Evolutionary conservation across 169 alveolate genomes (phyloP), one percentile per base, ranked within the genome.

Genomic region (Plasmodium knowlesi): DNA sequence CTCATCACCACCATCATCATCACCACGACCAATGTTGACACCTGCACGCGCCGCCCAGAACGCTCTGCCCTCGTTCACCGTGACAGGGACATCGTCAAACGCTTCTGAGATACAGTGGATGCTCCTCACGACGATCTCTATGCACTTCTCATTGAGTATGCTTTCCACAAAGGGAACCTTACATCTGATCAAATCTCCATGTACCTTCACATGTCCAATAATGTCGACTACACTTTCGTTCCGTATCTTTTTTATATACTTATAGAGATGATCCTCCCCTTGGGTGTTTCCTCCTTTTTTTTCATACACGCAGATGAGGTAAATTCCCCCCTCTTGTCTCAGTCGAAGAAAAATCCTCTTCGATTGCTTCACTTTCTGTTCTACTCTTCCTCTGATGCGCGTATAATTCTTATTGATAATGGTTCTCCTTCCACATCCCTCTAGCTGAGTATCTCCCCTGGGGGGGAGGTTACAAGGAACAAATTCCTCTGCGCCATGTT

Each of bases 171-270:
- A 76, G 25, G 93, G 84, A 16, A 72, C 41, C 37, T 28, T 28
- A 32, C 50, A 22, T 73, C 28, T 85, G 32, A n/a, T 16, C 16
- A 85, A 30, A 43, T 32, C 41, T 5, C 84, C 84, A 73, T 85
- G 84, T 30, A 85, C 46, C 61, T 85, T 85, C 14, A 85, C 67
- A 12, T 10, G 78, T 3, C 93, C 93, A n/a, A 43, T 30, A 50
- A 85, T 32, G 53, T 85, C 93, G 0, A 85, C 78, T 9, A 85
- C 83, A 25, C 85, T 85, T 85, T 85, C 93, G 41, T 85, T 85
- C 14, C 80, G 50, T 85, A 85, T 46, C 74, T 73, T 85, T 76
- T 85, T 85, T 30, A 85, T 85, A 74, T 85, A 85, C n/a, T 10
- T 73, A 25, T 46, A 73, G 39, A 85, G 53, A 25, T 46, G 34